Percentiles rank a stretch among this genome's conserved stretches.
phyloP scores from a whole-genome alignment of 1,284 basidiomycete species.

The Irpex sp. region DNA sequence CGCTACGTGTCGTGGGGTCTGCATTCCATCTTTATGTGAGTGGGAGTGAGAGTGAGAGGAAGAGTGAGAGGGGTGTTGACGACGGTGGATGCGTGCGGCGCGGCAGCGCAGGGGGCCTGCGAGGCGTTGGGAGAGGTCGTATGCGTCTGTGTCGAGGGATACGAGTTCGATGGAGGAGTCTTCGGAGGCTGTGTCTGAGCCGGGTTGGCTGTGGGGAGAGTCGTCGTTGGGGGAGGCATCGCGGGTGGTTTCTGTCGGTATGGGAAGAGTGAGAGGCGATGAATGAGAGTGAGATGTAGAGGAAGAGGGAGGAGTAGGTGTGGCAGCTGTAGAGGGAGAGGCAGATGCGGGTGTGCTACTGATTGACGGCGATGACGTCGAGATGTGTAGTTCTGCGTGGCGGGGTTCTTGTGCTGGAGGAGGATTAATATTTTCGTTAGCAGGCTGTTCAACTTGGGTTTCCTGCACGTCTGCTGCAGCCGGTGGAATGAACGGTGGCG shows the following conservation, averaged over 20 bases:
- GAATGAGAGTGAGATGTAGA: too few relatives aligned
- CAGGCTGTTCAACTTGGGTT: slow-evolving; percentile 6
- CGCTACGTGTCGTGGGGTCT: slow-evolving; percentile 4
- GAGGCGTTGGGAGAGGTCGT: slow-evolving; percentile 28
- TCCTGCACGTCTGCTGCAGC: slow-evolving; percentile 2
- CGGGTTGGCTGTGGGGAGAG: neutral
- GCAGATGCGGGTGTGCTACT: too few relatives aligned
- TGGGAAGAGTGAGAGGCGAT: neutral
- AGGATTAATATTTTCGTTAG: neutral
- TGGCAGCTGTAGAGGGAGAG: neutral
- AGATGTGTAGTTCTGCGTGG: neutral
- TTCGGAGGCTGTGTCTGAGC: neutral
- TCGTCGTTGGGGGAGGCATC: neutral
- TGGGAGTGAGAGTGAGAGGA: neutral
- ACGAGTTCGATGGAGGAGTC: slow-evolving; percentile 24
- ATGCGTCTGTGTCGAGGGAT: slow-evolving; percentile 21
- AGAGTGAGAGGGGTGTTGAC: slow-evolving; percentile 12
- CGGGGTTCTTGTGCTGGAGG: slow-evolving; percentile 4
- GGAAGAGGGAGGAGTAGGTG: neutral
- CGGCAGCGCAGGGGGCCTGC: slow-evolving; percentile 24
- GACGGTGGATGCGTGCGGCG: slow-evolving; percentile 6
- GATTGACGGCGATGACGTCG: slow-evolving; percentile 3
- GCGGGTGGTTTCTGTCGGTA: neutral
- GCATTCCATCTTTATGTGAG: neutral
- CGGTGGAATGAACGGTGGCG: slow-evolving; percentile 16